Evolutionary conservation across 805 yeast species (phyloP).

Genomic region (Ogataea henricii): DNA sequence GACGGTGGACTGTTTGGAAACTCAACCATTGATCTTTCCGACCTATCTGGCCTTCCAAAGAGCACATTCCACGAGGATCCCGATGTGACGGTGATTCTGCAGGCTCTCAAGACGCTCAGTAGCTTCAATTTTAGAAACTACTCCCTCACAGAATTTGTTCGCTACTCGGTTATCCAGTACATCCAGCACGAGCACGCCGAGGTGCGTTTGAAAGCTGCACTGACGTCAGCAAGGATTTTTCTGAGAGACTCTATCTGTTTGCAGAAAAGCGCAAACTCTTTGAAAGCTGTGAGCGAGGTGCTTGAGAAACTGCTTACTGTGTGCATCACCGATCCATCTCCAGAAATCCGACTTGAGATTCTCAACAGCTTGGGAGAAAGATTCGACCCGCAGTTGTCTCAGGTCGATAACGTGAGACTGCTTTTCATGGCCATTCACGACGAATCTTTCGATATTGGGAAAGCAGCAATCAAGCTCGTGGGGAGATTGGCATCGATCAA

Average conservation of each 20-base stretch:
- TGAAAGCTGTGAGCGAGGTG: conserved; percentile 82
- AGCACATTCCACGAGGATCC: conserved; percentile 31
- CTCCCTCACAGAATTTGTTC: conserved; percentile 83
- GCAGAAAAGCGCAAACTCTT: conserved; percentile 78
- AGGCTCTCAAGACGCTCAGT: conserved; percentile 76
- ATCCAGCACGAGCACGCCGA: conserved; percentile 77
- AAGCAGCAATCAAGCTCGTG: conserved; percentile 72
- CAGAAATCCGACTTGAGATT: conserved; percentile 83
- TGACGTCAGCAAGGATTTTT: conserved; percentile 78
- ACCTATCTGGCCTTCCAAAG: conserved; percentile 23
- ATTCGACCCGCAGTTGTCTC: conserved; percentile 91
- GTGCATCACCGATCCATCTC: conserved; percentile 84
- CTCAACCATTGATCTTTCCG: conserved; percentile 22
- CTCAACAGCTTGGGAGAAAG: conserved; percentile 68
- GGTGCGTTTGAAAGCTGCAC: conserved; percentile 81
- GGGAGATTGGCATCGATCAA: conserved; percentile 85
- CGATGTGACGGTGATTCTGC: conserved; percentile 54
- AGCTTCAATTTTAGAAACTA: conserved; percentile 73
- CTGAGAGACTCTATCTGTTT: conserved; percentile 79
- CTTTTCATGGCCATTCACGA: conserved; percentile 90
- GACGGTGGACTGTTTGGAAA: conserved; percentile 52
- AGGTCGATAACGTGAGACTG: conserved; percentile 84
- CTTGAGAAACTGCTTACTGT: conserved; percentile 76
- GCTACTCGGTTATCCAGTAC: conserved; percentile 80
- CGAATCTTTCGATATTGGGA: conserved; percentile 80